Evolutionary conservation across 768 basidiomycete genomes (phyloP).

Genomic region (Lactarius vividus): DNA sequence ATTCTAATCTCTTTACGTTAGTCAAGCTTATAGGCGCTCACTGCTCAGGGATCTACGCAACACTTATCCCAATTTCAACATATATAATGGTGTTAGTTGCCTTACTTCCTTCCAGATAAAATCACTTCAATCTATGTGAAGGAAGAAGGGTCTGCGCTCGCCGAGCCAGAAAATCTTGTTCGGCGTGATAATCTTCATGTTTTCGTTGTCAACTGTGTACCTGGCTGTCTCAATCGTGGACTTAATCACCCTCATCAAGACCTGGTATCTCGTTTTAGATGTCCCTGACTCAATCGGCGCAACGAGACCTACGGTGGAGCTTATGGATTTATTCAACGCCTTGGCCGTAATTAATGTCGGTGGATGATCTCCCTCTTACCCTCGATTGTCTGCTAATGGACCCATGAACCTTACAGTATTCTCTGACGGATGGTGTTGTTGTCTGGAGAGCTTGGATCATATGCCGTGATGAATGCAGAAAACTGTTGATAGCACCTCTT

Average conservation of each 20-base stretch:
- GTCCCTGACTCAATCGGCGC: background rate
- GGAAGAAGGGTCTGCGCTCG: background rate
- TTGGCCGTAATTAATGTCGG: slow-evolving; percentile 17
- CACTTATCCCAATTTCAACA: no score
- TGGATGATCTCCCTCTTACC: background rate
- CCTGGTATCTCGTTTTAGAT: background rate
- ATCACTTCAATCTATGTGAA: background rate
- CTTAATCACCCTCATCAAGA: background rate
- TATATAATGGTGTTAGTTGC: no score
- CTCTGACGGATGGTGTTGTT: slow-evolving; percentile 19
- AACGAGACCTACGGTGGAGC: background rate
- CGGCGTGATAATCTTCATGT: slow-evolving; percentile 3
- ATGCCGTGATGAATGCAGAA: background rate
- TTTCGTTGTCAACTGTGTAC: slow-evolving; percentile 7
- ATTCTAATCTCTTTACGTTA: background rate
- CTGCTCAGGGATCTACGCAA: background rate
- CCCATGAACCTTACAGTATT: background rate
- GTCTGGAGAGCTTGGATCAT: slow-evolving; percentile 21
- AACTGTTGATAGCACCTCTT: background rate
- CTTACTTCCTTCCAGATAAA: no score
- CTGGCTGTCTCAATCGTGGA: slow-evolving; percentile 3
- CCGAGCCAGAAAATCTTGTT: slow-evolving; percentile 2
- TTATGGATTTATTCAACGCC: slow-evolving; percentile 9
- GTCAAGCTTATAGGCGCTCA: background rate
- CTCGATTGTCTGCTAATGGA: background rate